A percentile compares a stretch with the other conserved stretches of the same genome.
Evolutionary conservation across 2,329 filamentous ascomycete genomes (phyloP).

Genomic region (Lachnellula occidentalis): DNA sequence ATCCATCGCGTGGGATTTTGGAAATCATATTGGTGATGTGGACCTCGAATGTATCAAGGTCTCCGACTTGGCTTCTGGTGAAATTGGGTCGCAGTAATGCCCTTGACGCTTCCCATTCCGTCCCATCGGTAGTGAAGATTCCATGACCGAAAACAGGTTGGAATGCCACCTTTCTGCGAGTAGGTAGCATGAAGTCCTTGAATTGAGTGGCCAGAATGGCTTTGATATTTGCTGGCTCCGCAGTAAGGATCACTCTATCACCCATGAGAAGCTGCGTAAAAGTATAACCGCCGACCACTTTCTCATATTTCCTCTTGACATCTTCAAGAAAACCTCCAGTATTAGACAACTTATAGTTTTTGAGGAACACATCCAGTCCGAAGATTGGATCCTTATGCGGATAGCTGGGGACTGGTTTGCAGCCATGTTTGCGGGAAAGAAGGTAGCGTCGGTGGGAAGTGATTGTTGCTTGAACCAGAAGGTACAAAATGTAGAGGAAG

Average conservation of each 20-base stretch:
- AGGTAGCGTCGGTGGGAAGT: neutral
- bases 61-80: constrained; percentile 40
- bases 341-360: constrained; percentile 35
- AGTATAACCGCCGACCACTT: constrained; percentile 1
- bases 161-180: constrained; percentile 38
- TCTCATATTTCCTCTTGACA: constrained; percentile 33
- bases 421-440: constrained; percentile 35
- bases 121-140: constrained; percentile 50
- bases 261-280: constrained; percentile 15
- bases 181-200: constrained; percentile 46
- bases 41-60: constrained; percentile 52
- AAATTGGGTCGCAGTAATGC: constrained; percentile 51
- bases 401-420: constrained; percentile 39
- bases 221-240: constrained; percentile 53
- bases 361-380: constrained; percentile 44
- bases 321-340: constrained; percentile 33
- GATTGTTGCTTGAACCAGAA: constrained; percentile 3
- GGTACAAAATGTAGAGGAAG: constrained; percentile 9
- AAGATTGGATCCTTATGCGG: constrained; percentile 50
- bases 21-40: constrained; percentile 54
- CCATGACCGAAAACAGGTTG: constrained; percentile 47
- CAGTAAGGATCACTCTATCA: constrained; percentile 39
- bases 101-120: constrained; percentile 47
- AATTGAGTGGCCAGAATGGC: constrained; percentile 52
- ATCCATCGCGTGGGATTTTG: constrained; percentile 24